Percentiles rank a stretch among this genome's conserved stretches.
These are phyloP conservation scores for Aechmea fasciata DNA, from an alignment of 176 grass and related monocot genomes.

Conservation along the genomic window DNA sequence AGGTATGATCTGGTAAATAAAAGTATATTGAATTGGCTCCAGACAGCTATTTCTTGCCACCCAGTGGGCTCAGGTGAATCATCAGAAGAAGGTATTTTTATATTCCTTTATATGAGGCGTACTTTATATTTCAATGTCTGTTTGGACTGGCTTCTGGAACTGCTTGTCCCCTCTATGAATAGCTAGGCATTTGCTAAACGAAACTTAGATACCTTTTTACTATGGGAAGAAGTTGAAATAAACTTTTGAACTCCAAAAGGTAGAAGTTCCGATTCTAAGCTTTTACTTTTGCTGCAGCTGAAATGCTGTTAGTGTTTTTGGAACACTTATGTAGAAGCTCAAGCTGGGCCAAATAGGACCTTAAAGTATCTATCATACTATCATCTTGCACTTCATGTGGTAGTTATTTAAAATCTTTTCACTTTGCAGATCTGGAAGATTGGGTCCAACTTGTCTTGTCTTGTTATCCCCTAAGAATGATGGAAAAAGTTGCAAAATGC, in stretches of 20 bases:
- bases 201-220: too few relatives aligned
- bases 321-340: too few relatives aligned
- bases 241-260: too few relatives aligned
- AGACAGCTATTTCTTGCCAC: constrained; percentile 52
- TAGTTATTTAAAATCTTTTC: neutral
- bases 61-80: constrained; percentile 25
- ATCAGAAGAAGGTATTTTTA: constrained; percentile 39
- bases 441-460: constrained; percentile 71
- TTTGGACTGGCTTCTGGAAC: too few relatives aligned
- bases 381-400: neutral
- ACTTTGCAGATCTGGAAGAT: constrained; percentile 52
- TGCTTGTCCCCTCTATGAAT: too few relatives aligned
- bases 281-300: too few relatives aligned
- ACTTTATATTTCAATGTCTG: too few relatives aligned
- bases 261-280: too few relatives aligned
- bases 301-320: neutral
- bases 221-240: too few relatives aligned
- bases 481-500: constrained; percentile 40
- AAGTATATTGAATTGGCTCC: constrained; percentile 67
- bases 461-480: constrained; percentile 58
- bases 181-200: too few relatives aligned
- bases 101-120: constrained; percentile 1
- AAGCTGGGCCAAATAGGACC: too few relatives aligned
- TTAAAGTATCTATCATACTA: neutral
- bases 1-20: constrained; percentile 34